These are phyloP conservation scores for Lactarius tabidus DNA, from an alignment of 768 basidiomycete genomes.

Conservation along the genomic window DNA sequence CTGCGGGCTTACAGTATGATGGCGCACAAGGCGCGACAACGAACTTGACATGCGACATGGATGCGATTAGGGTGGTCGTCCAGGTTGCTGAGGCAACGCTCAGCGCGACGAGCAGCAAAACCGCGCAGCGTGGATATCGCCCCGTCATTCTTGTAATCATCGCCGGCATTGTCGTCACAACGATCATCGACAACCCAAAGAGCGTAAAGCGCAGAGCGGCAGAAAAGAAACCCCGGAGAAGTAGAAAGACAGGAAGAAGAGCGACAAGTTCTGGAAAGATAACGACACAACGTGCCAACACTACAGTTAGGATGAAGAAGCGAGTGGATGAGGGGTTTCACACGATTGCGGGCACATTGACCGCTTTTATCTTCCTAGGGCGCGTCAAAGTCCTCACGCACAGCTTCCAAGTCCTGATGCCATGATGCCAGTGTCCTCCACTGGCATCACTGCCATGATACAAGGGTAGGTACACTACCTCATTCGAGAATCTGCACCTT, in stretches of 20 bases:
- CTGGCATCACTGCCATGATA: not conserved
- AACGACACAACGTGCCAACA: not conserved
- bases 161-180: not conserved
- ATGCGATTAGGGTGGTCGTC: not conserved
- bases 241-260: not conserved
- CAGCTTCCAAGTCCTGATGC: not conserved
- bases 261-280: not conserved
- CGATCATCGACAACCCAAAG: not conserved
- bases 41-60: not conserved
- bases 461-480: not conserved
- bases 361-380: not conserved
- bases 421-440: not conserved
- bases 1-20: conserved; percentile 13
- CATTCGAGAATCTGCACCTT: not conserved
- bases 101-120: not conserved
- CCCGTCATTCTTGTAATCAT: not conserved
- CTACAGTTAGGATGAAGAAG: not conserved
- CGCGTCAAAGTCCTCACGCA: not conserved
- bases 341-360: not conserved
- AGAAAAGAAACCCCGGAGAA: not conserved
- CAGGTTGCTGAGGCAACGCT: not conserved
- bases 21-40: not conserved
- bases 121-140: not conserved
- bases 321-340: not conserved
- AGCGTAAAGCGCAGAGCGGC: not conserved